Evolutionary conservation across 345 rosid species (phyloP).

Genomic region (Lumnitzera racemosa): DNA sequence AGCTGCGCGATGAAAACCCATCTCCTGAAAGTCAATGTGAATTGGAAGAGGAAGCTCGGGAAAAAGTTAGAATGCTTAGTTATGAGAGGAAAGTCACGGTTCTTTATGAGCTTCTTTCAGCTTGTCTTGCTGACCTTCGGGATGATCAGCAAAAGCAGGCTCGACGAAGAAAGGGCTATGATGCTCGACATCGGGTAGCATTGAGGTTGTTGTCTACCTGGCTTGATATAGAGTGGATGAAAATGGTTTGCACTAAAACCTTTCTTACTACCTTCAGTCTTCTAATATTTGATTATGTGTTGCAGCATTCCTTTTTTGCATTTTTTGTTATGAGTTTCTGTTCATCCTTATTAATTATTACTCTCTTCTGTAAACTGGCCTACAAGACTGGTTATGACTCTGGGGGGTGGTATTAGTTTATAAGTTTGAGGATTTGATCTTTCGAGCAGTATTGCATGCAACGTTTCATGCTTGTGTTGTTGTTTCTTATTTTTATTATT

Average conservation of each 20-base stretch:
- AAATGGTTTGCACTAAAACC: constrained; percentile 52
- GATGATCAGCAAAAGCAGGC: constrained; percentile 42
- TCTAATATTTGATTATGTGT: neutral
- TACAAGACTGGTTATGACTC: neutral
- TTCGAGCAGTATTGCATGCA: too few species aligned
- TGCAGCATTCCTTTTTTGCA: neutral
- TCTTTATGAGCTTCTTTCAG: constrained; percentile 84
- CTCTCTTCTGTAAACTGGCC: neutral
- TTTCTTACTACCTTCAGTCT: neutral
- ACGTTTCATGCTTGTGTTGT: too few species aligned
- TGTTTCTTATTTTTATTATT: too few species aligned
- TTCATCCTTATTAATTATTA: neutral
- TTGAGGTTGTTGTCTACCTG: constrained; percentile 76
- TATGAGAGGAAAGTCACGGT: constrained; percentile 68
- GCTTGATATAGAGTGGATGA: constrained; percentile 76
- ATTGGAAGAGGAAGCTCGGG: constrained; percentile 44
- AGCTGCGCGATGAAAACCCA: constrained; percentile 15
- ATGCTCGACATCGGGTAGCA: constrained; percentile 90
- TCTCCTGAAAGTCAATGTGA: constrained; percentile 16
- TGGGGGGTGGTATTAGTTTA: too few species aligned
- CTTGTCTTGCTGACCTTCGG: constrained; percentile 70
- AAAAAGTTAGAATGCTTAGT: constrained; percentile 55
- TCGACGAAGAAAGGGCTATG: constrained; percentile 74
- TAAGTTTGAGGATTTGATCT: too few species aligned
- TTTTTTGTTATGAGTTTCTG: too few species aligned